phyloP scores from a whole-genome alignment of 169 alveolate genomes.

The Hepatocystis sp. region DNA sequence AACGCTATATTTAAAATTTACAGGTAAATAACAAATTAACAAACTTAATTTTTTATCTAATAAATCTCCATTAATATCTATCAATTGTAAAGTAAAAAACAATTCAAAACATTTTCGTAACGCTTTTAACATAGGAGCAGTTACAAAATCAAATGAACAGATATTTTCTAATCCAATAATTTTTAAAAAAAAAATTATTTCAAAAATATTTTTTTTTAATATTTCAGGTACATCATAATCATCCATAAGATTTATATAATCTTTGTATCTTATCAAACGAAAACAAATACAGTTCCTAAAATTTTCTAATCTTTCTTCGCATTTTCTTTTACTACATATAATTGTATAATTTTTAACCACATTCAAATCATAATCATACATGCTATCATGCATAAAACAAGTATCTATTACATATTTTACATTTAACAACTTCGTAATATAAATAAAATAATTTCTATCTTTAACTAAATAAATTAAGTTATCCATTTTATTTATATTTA shows the following conservation, averaged over 20 bases:
- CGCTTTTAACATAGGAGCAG: conserved; percentile 50
- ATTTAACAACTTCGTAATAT: conserved; percentile 32
- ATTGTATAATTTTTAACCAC: conserved; percentile 42
- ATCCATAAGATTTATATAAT: conserved; percentile 34
- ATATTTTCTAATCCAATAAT: conserved; percentile 63
- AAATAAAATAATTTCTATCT: conserved; percentile 13
- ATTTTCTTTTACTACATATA: conserved; percentile 53
- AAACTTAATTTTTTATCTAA: conserved; percentile 65
- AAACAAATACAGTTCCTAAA: conserved; percentile 32
- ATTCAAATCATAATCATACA: conserved; percentile 59
- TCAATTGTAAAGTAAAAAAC: conserved; percentile 51
- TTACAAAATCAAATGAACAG: conserved; percentile 69
- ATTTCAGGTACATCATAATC: conserved; percentile 51
- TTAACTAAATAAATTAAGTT: conserved; percentile 30
- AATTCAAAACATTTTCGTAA: conserved; percentile 64
- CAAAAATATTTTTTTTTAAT: conserved; percentile 67
- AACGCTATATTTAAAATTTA: conserved; percentile 61
- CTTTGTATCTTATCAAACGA: conserved; percentile 48
- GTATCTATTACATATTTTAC: conserved; percentile 68
- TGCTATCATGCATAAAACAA: conserved; percentile 55
- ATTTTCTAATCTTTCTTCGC: conserved; percentile 49
- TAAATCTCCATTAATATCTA: conserved; percentile 75
- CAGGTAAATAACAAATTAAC: conserved; percentile 67
- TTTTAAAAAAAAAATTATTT: conserved; percentile 54
- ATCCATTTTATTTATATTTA: too few species aligned